Percentiles rank a stretch among this genome's conserved stretches.
Conservation (phyloP, 768 basidiomycete genomes). For the Suillus subaureus region DNA sequence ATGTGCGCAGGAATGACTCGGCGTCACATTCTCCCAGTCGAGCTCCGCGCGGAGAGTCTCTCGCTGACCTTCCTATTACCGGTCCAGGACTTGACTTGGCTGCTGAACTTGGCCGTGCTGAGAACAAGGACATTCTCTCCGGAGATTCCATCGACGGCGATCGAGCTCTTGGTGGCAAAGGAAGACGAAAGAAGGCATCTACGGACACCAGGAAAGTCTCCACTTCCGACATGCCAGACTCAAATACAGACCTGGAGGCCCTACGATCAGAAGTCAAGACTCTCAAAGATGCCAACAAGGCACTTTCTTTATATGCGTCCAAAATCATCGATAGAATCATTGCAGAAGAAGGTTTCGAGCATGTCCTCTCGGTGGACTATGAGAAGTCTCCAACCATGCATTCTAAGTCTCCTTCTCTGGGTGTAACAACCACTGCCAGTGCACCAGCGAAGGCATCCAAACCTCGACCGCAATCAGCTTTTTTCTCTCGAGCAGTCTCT, state of each 20-base stretch:
- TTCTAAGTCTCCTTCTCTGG: constrained; percentile 32
- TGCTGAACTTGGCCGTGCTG: constrained; percentile 88
- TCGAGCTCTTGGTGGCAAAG: constrained; percentile 45
- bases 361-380: constrained; percentile 92
- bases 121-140: constrained; percentile 80
- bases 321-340: constrained; percentile 99
- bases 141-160: constrained; percentile 57
- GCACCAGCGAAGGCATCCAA: constrained; percentile 33
- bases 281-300: constrained; percentile 95
- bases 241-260: constrained; percentile 51
- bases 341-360: constrained; percentile 94
- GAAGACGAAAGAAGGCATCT: constrained; percentile 44
- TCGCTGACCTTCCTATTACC: constrained; percentile 84
- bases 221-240: constrained; percentile 43
- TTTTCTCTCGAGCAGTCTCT: constrained; percentile 42
- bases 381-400: constrained; percentile 60
- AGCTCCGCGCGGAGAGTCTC: constrained; percentile 69
- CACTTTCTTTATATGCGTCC: constrained; percentile 90
- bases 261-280: constrained; percentile 86
- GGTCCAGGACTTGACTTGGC: constrained; percentile 90
- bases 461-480: constrained; percentile 63
- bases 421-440: constrained; percentile 27
- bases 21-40: constrained; percentile 46
- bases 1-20: constrained; percentile 60
- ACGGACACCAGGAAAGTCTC: constrained; percentile 35